phyloP scores from a whole-genome alignment of 768 basidiomycete genomes.

The Dendrothele bispora region DNA sequence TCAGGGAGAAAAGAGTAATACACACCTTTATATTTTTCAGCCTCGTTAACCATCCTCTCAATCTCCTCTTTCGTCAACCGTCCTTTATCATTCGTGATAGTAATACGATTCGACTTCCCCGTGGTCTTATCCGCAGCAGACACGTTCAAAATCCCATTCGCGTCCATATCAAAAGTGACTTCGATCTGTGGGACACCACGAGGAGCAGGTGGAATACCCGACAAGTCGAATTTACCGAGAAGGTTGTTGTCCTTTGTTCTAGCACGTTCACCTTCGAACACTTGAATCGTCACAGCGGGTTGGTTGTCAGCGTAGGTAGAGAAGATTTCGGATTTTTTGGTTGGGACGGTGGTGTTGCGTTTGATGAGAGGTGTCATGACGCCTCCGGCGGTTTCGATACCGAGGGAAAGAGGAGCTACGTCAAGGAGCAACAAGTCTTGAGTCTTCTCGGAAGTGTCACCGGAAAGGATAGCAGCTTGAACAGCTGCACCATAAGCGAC shows the following conservation, averaged over 20 bases:
- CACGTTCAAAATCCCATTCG: constrained; percentile 82
- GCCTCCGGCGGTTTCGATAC: constrained; percentile 68
- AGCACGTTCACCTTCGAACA: constrained; percentile 87
- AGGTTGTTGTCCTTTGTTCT: constrained; percentile 90
- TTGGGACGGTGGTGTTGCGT: constrained; percentile 51
- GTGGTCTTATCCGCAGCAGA: constrained; percentile 83
- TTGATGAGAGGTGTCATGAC: constrained; percentile 56
- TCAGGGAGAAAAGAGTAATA: neutral
- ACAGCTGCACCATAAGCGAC: constrained; percentile 75
- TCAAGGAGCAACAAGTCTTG: constrained; percentile 56
- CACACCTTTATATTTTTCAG: constrained; percentile 42
- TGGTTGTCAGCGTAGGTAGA: constrained; percentile 92
- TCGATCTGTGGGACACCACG: constrained; percentile 91
- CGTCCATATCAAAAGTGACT: constrained; percentile 89
- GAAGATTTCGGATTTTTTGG: constrained; percentile 58
- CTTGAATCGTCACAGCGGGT: constrained; percentile 84
- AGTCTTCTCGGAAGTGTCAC: constrained; percentile 53
- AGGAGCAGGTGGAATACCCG: constrained; percentile 86
- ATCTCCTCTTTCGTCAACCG: constrained; percentile 56
- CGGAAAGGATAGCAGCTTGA: constrained; percentile 65
- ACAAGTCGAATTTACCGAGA: constrained; percentile 90
- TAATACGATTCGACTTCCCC: constrained; percentile 79
- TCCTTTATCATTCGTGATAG: constrained; percentile 78
- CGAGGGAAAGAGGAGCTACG: constrained; percentile 53
- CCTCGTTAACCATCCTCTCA: constrained; percentile 54